These are phyloP conservation scores for Phaeoacremonium minimum DNA, from an alignment of 2,329 filamentous ascomycete genomes.

Conservation along the genomic window DNA sequence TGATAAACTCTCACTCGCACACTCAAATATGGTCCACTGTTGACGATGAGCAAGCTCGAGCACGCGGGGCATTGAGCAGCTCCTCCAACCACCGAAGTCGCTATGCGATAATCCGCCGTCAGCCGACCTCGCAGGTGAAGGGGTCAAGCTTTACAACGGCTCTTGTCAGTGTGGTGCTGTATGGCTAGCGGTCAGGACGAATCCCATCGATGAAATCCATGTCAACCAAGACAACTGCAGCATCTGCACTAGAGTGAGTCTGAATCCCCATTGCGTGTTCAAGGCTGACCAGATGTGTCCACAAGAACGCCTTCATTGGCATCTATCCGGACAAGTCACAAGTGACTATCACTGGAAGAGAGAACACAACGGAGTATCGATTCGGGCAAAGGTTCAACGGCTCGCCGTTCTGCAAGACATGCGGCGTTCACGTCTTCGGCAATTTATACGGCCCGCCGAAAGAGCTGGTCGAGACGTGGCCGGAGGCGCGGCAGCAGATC, in stretches of 20 bases:
- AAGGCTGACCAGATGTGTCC: background rate
- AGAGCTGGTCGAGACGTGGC: slow-evolving; percentile 19
- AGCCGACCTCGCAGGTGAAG: background rate
- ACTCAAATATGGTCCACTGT: no score
- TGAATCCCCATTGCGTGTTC: no score
- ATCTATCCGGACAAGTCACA: slow-evolving; percentile 20
- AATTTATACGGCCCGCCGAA: slow-evolving; percentile 22
- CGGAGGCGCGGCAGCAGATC: slow-evolving; percentile 15
- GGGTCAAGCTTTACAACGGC: slow-evolving; percentile 11
- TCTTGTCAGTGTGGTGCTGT: slow-evolving; percentile 21
- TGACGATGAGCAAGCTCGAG: no score
- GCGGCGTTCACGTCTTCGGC: slow-evolving; percentile 21
- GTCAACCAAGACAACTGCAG: slow-evolving; percentile 34
- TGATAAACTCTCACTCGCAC: no score
- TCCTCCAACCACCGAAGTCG: no score
- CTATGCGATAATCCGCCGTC: background rate
- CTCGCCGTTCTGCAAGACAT: slow-evolving; percentile 18
- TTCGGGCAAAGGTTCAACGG: slow-evolving; percentile 16
- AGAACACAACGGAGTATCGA: slow-evolving; percentile 19
- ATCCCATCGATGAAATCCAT: slow-evolving; percentile 24
- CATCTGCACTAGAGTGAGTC: slow-evolving; percentile 19
- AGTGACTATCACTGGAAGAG: slow-evolving; percentile 18
- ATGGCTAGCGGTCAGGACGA: slow-evolving; percentile 10
- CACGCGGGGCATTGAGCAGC: no score
- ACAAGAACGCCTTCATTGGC: slow-evolving; percentile 19